These are phyloP conservation scores for Rhodotorula glutinis DNA, from an alignment of 1,284 basidiomycete genomes.

Conservation along the genomic window DNA sequence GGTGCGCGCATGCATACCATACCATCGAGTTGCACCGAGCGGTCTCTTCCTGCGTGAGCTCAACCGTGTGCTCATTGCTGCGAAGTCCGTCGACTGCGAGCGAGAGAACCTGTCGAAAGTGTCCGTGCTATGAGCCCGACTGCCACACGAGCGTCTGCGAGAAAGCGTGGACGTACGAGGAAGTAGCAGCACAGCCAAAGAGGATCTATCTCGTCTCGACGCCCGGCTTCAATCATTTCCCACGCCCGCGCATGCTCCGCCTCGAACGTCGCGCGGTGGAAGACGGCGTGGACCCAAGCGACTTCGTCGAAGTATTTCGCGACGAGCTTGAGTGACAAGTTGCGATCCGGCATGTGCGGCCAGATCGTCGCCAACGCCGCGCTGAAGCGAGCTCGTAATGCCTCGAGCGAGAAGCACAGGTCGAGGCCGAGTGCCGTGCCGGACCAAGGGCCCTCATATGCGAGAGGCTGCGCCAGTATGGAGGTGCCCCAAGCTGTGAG, in stretches of 20 bases:
- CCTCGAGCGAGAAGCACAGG: constrained; percentile 9
- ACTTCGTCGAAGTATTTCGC: constrained; percentile 26
- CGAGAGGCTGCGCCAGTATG: constrained; percentile 18
- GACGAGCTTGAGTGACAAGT: constrained; percentile 9
- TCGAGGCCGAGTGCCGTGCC: constrained; percentile 19
- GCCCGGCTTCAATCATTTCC: constrained; percentile 34
- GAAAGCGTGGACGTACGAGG: constrained; percentile 14
- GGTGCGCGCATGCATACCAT: constrained; percentile 31
- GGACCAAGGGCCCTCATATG: constrained; percentile 15
- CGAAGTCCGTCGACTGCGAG: constrained; percentile 29
- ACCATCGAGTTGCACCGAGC: constrained; percentile 8
- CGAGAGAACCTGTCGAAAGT: constrained; percentile 15
- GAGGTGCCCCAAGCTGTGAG: constrained; percentile 25
- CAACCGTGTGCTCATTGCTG: not conserved
- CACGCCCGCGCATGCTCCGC: constrained; percentile 37
- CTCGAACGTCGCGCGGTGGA: constrained; percentile 13
- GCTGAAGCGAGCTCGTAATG: constrained; percentile 5
- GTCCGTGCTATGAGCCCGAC: too few relatives aligned
- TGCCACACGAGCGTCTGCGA: not conserved
- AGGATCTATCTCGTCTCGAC: constrained; percentile 32
- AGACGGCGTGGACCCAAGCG: constrained; percentile 13
- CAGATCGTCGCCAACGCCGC: constrained; percentile 3
- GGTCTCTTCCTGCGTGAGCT: constrained; percentile 5
- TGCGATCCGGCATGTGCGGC: constrained; percentile 12
- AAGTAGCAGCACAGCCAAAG: constrained; percentile 35